Base-by-base conservation (phyloP, 2,329 filamentous ascomycete species). In the Trichoderma breve region DNA sequence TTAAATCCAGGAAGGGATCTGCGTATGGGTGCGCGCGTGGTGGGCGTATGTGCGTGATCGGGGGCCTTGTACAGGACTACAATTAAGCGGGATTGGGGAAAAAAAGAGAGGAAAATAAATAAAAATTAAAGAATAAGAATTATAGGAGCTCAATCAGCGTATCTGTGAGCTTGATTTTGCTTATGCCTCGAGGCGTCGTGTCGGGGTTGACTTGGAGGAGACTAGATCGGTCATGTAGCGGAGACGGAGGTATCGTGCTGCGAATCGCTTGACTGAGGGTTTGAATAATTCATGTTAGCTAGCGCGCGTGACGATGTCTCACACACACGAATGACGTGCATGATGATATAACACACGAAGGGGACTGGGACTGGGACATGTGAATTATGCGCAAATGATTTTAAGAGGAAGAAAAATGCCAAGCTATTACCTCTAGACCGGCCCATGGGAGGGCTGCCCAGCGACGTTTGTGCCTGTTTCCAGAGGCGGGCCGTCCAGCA, bases 221-320 rank as follows among this genome's bases (percentile, higher is more conserved):
- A 70, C 66, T 12, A 70, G 39, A 34, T 61, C 47, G 57, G 66
- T 70, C 66, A 70, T 70, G 66, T 70, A 70, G 57, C 39, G 66
- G 15, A 70, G 66, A 39, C 66, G 57, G 57, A 70, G 66, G 30
- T 61, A 61, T 70, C 66, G 66, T 28, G 66, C 66, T 61, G 66
- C 66, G n/a, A 70, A 70, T 70, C 57, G 55, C 66, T 70, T 53
- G 57, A 70, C 66, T 70, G 30, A 62, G 21, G 15, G 18, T n/a
- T n/a, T 57, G 47, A 2, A 67, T 9, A 14, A 12, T 60, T 60
- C 30, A 32, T 36, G 66, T 70, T 70, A 70, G 55, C 66, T 70
- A 70, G 55, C 66, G 55, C 32, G 64, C 32, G 64, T 53, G 53
- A 60, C 53, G 12, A 28, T 57, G 24, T 68, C 57, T 61, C 21